phyloP scores from a whole-genome alignment of 768 basidiomycete genomes.

The Mycena maculata region DNA sequence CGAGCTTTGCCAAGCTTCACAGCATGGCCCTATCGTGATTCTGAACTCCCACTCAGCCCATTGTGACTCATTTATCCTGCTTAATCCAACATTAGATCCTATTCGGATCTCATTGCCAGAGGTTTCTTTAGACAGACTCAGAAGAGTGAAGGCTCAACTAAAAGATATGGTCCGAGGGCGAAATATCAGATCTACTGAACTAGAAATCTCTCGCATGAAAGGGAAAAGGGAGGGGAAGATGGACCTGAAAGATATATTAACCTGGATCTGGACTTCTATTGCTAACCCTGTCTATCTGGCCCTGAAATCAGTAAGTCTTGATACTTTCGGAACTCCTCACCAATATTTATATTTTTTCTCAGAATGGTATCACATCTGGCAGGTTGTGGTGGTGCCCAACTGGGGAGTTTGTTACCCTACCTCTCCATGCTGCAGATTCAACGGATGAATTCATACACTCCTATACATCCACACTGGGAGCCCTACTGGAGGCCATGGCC shows the following conservation, averaged over 20 bases:
- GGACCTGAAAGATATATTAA: slow-evolving; percentile 22
- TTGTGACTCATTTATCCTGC: slow-evolving; percentile 34
- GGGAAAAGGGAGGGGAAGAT: too few species aligned
- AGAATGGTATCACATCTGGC: slow-evolving; percentile 31
- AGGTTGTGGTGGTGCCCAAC: too few species aligned
- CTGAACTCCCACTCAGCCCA: slow-evolving; percentile 18
- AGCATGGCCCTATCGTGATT: slow-evolving; percentile 34
- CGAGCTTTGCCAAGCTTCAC: slow-evolving; percentile 20
- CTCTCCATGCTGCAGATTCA: slow-evolving; percentile 27
- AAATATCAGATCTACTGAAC: background rate
- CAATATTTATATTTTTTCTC: background rate
- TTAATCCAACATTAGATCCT: slow-evolving; percentile 8
- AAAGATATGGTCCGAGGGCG: background rate
- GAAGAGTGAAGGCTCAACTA: slow-evolving; percentile 4
- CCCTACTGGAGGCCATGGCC: slow-evolving; percentile 14
- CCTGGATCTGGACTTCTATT: slow-evolving; percentile 23
- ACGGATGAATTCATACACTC: slow-evolving; percentile 26
- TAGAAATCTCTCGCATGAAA: too few species aligned
- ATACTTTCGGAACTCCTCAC: background rate
- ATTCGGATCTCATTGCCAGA: slow-evolving; percentile 17
- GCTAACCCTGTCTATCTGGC: slow-evolving; percentile 23
- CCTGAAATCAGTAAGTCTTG: slow-evolving; percentile 15
- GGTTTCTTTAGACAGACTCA: background rate
- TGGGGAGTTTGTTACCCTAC: slow-evolving; percentile 29
- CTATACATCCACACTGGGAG: slow-evolving; percentile 28